Conservation (phyloP, 176 grass and related monocot species). For the Carex pumila region DNA sequence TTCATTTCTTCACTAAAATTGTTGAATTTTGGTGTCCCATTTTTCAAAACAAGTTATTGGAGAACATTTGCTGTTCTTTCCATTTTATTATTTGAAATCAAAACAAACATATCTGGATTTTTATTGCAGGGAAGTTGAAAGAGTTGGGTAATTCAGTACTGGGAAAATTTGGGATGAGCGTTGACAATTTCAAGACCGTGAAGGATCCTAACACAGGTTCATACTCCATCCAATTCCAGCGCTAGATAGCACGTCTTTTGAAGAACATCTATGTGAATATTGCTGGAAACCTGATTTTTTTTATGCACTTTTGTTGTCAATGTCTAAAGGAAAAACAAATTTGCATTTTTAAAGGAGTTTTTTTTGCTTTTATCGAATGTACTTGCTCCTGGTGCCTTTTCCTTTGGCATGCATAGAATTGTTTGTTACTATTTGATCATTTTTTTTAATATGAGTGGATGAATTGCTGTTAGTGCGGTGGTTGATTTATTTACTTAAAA, state of each 20-base stretch:
- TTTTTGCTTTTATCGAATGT: not conserved
- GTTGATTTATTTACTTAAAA: no score
- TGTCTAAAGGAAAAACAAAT: not conserved
- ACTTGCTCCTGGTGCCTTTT: not conserved
- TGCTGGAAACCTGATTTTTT: not conserved
- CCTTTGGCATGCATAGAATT: not conserved
- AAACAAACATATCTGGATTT: not conserved
- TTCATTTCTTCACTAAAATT: not conserved
- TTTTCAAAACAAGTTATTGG: not conserved
- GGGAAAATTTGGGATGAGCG: conserved; percentile 62
- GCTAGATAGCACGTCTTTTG: conserved; percentile 5
- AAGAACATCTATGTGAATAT: conserved; percentile 14
- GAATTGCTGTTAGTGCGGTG: no score
- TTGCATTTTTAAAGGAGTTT: not conserved
- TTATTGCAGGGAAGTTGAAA: conserved; percentile 61
- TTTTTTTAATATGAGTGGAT: no score
- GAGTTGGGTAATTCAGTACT: conserved; percentile 74
- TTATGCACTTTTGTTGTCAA: not conserved
- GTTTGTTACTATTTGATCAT: not conserved
- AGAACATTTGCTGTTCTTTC: not conserved
- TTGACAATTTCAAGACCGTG: conserved; percentile 72
- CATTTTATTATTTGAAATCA: not conserved
- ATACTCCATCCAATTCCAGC: conserved; percentile 62
- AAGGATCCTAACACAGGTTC: conserved; percentile 79
- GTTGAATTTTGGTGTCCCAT: not conserved